Conservation (phyloP, 1,284 basidiomycete species). For the Pascua guehoae region DNA sequence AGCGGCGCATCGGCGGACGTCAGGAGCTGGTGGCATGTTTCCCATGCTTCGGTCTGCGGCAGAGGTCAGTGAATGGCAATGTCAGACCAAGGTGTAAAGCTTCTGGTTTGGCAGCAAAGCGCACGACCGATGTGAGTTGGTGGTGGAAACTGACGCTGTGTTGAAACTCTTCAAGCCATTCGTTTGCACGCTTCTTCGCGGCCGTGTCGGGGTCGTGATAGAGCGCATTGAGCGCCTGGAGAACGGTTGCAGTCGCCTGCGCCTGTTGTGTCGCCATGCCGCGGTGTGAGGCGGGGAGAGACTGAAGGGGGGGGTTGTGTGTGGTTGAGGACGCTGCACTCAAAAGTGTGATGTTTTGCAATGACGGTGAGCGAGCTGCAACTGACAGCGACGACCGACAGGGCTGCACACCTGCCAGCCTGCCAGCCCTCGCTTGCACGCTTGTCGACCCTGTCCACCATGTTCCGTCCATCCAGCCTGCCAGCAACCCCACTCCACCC, state of each 20-base stretch:
- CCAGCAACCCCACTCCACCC: no score
- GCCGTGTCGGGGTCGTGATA: constrained; percentile 68
- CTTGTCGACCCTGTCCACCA: not conserved
- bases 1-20: constrained; percentile 72
- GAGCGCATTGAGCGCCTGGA: constrained; percentile 54
- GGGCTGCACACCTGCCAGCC: not conserved
- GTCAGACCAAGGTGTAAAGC: no score
- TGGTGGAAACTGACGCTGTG: constrained; percentile 82
- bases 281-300: not conserved
- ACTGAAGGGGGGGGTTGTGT: not conserved
- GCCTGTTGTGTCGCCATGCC: constrained; percentile 22
- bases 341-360: not conserved
- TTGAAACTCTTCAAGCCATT: constrained; percentile 93
- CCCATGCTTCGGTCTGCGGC: constrained; percentile 86
- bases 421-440: not conserved
- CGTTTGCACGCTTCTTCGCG: constrained; percentile 78
- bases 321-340: not conserved
- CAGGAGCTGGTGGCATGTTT: constrained; percentile 86
- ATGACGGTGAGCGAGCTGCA: no score
- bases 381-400: not conserved
- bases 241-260: constrained; percentile 29
- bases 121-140: not conserved
- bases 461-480: no score
- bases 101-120: not conserved
- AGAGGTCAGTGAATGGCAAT: no score